Percentiles rank a stretch among this genome's conserved stretches.
phyloP scores from a whole-genome alignment of 2,329 filamentous ascomycete genomes.

The Herpotrichia juniperi region DNA sequence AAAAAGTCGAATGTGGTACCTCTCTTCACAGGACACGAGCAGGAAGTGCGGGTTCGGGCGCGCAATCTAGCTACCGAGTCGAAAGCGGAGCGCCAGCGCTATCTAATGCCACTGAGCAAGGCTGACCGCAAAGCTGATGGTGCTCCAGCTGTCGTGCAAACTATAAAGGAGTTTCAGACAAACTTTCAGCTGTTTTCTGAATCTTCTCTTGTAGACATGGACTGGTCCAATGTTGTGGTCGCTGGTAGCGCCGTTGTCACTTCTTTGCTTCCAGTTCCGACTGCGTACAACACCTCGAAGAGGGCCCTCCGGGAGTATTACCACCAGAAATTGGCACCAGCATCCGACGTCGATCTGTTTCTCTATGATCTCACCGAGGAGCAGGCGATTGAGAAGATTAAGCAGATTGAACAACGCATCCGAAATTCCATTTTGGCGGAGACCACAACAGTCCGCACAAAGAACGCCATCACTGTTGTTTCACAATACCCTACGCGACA shows the following conservation, averaged over 20 bases:
- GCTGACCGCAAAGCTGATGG: slow-evolving; percentile 67
- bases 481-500: slow-evolving; percentile 84
- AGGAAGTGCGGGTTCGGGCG: slow-evolving; percentile 66
- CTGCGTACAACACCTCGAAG: slow-evolving; percentile 53
- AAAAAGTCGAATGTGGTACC: slow-evolving; percentile 69
- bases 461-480: slow-evolving; percentile 81
- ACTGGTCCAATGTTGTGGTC: slow-evolving; percentile 83
- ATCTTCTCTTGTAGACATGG: slow-evolving; percentile 73
- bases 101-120: slow-evolving; percentile 71
- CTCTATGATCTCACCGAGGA: slow-evolving; percentile 80
- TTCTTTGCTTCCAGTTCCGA: slow-evolving; percentile 69
- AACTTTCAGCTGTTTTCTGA: slow-evolving; percentile 87
- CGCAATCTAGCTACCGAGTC: slow-evolving; percentile 65
- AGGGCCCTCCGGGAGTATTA: slow-evolving; percentile 65
- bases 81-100: slow-evolving; percentile 65
- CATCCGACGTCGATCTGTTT: slow-evolving; percentile 87
- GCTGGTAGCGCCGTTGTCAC: slow-evolving; percentile 84
- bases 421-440: slow-evolving; percentile 81
- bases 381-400: slow-evolving; percentile 83
- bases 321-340: slow-evolving; percentile 79
- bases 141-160: slow-evolving; percentile 70
- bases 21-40: slow-evolving; percentile 63
- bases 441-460: slow-evolving; percentile 82
- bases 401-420: slow-evolving; percentile 77
- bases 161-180: slow-evolving; percentile 72